A percentile compares a stretch with the other conserved stretches of the same genome.
Evolutionary conservation across 106 monocot species (phyloP).

Genomic region (Alisma plantagoaquatica): DNA sequence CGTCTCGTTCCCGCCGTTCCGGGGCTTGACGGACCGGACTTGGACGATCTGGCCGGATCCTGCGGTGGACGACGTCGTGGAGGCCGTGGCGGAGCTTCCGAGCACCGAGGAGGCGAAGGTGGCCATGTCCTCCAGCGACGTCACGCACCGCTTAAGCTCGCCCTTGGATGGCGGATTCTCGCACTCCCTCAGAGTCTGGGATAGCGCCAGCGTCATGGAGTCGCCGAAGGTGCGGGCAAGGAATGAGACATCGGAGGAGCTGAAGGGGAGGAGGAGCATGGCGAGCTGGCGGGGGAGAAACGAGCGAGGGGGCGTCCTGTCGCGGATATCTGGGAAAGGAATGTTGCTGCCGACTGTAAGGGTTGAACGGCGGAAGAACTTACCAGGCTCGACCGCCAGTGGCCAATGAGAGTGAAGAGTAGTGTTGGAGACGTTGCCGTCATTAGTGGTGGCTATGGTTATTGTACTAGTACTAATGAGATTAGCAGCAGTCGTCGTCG

Average conservation of each 20-base stretch:
- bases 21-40: slow-evolving; percentile 6
- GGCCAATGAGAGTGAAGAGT: not conserved
- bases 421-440: not conserved
- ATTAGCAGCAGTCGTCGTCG: not conserved
- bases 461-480: not conserved
- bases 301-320: slow-evolving; percentile 16
- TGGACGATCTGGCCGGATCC: slow-evolving; percentile 8
- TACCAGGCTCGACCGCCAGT: slow-evolving; percentile 5
- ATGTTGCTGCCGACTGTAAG: slow-evolving; percentile 3
- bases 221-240: not conserved
- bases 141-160: slow-evolving; percentile 9
- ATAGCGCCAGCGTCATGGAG: not conserved
- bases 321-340: slow-evolving; percentile 17
- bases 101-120: slow-evolving; percentile 7
- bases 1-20: slow-evolving; percentile 13
- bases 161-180: slow-evolving; percentile 5
- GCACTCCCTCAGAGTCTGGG: slow-evolving; percentile 5
- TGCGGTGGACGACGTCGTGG: slow-evolving; percentile 2
- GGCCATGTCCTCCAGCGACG: slow-evolving; percentile 5
- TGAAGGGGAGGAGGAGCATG: slow-evolving; percentile 4
- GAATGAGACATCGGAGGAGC: not conserved
- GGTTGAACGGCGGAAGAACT: slow-evolving; percentile 13
- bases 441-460: slow-evolving; percentile 1
- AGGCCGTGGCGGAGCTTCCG: slow-evolving; percentile 2
- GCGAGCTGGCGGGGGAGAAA: slow-evolving; percentile 8